phyloP scores from a whole-genome alignment of 257 asterid genomes.

The Echium plantagineum region DNA sequence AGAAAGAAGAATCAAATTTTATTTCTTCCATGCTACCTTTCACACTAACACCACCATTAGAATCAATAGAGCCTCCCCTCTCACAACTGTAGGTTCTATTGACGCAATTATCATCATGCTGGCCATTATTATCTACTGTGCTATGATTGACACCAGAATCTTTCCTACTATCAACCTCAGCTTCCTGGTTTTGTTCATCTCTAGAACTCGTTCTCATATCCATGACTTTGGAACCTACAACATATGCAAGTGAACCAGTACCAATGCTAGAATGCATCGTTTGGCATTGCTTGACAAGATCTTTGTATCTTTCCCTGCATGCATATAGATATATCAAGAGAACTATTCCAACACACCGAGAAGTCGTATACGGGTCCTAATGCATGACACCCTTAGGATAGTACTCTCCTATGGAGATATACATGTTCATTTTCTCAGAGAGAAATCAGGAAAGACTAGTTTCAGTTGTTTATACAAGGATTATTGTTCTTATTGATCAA shows the following conservation, averaged over 20 bases:
- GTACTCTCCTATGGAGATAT: not conserved
- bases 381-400: not conserved
- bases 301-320: conserved; percentile 75
- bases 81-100: conserved; percentile 31
- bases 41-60: conserved; percentile 58
- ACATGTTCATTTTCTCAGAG: not conserved
- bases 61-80: conserved; percentile 48
- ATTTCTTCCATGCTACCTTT: conserved; percentile 48
- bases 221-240: conserved; percentile 93
- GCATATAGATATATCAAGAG: not conserved
- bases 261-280: conserved; percentile 94
- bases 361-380: not conserved
- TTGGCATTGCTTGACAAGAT: conserved; percentile 80
- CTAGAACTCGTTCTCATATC: conserved; percentile 87
- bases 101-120: conserved; percentile 30
- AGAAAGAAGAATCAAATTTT: conserved; percentile 55
- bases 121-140: conserved; percentile 27
- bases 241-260: conserved; percentile 94
- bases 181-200: conserved; percentile 47
- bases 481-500: not conserved
- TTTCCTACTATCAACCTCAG: conserved; percentile 33
- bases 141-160: conserved; percentile 32
- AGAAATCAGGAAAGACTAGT: not conserved
- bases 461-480: not conserved
- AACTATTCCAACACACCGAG: not conserved